phyloP scores from a whole-genome alignment of 2,329 filamentous ascomycete genomes.

The Aureobasidium sp. region DNA sequence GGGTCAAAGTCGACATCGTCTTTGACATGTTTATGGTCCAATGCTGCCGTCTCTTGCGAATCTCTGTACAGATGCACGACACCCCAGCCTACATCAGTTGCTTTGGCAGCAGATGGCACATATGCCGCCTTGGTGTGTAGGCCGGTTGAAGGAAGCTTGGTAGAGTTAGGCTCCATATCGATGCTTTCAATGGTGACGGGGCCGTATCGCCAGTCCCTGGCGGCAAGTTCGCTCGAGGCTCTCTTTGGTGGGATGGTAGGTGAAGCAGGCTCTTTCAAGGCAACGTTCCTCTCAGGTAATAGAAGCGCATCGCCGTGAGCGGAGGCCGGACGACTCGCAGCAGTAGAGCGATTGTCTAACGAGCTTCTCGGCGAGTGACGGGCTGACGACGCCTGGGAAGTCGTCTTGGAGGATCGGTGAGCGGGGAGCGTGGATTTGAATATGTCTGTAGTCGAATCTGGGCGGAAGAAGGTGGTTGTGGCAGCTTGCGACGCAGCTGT shows the following conservation, averaged over 20 bases:
- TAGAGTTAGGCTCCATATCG: conserved; percentile 52
- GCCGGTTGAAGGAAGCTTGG: conserved; percentile 51
- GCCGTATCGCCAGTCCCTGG: conserved; percentile 73
- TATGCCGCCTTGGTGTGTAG: conserved; percentile 78
- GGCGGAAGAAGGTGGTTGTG: conserved; percentile 28
- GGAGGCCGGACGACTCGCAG: conserved; percentile 14
- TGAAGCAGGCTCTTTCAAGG: conserved; percentile 29
- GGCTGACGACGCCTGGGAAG: conserved; percentile 20
- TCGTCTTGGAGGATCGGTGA: conserved; percentile 35
- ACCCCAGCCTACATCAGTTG: conserved; percentile 81
- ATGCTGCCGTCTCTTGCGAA: conserved; percentile 60
- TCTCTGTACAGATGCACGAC: conserved; percentile 92
- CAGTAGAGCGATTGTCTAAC: not conserved
- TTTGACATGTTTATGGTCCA: conserved; percentile 33
- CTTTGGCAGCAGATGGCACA: conserved; percentile 59
- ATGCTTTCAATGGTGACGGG: conserved; percentile 73
- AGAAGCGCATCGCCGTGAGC: conserved; percentile 29
- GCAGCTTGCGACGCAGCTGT: not conserved
- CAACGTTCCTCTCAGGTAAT: conserved; percentile 29
- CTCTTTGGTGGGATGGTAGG: conserved; percentile 26
- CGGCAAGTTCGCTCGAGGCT: conserved; percentile 43
- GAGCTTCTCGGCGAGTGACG: conserved; percentile 4
- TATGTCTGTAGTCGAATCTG: conserved; percentile 37
- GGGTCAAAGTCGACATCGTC: conserved; percentile 32
- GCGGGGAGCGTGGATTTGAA: conserved; percentile 38